These are phyloP conservation scores for Pseudogymnoascus sp. DNA, from an alignment of 2,329 filamentous ascomycete species.

Conservation along the genomic window DNA sequence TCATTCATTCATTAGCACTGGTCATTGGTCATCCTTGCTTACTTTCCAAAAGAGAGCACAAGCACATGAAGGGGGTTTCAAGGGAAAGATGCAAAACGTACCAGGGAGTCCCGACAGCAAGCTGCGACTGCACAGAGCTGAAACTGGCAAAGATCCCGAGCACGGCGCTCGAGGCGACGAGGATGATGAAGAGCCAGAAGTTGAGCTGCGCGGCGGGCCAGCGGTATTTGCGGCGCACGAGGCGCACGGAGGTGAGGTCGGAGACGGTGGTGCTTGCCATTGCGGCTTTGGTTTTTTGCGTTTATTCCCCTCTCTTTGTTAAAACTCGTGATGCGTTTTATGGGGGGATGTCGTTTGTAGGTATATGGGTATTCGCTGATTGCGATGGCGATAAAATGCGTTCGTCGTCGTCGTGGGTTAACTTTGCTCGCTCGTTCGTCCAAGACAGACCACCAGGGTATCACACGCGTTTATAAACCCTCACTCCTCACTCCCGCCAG, in stretches of 20 bases:
- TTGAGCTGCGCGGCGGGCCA: constrained; percentile 63
- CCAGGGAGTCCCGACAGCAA: constrained; percentile 52
- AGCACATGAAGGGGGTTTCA: too few species aligned
- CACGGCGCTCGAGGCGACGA: constrained; percentile 49
- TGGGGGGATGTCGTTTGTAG: too few species aligned
- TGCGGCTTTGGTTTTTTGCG: neutral
- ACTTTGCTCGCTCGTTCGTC: neutral
- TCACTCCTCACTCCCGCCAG: neutral
- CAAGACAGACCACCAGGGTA: neutral
- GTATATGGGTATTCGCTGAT: neutral
- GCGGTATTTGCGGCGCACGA: constrained; percentile 40
- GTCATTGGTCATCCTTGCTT: neutral
- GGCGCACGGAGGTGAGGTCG: constrained; percentile 5
- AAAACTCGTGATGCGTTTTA: neutral
- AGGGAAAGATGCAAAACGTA: constrained; percentile 28
- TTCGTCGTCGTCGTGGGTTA: neutral
- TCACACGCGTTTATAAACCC: constrained; percentile 2
- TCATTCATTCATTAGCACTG: neutral
- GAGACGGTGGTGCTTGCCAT: constrained; percentile 8
- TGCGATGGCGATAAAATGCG: neutral
- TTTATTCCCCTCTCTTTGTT: neutral
- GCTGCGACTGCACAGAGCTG: constrained; percentile 48
- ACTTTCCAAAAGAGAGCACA: too few species aligned
- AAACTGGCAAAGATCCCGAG: constrained; percentile 56
- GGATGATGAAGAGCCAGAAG: constrained; percentile 60